A percentile compares a stretch with the other conserved stretches of the same genome.
Conservation (phyloP, 2,329 filamentous ascomycete genomes). For the Apiospora marii region DNA sequence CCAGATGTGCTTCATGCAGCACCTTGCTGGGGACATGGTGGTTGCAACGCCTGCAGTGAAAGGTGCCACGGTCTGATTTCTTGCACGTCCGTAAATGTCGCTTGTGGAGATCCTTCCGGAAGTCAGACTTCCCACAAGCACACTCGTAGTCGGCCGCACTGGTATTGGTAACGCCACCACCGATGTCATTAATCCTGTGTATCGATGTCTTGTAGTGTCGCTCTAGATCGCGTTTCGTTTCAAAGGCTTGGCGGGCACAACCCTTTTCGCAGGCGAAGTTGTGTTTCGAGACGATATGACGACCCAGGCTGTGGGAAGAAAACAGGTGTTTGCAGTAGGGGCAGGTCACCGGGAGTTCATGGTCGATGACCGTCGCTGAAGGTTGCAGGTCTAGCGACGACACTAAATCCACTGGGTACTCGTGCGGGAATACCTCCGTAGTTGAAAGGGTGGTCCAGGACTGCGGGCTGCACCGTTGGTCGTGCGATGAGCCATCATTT, state of each 20-base stretch:
- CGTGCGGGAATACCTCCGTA: no score
- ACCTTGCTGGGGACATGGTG: neutral
- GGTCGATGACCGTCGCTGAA: no score
- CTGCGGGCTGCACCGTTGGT: no score
- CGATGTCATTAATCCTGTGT: neutral
- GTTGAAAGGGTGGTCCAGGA: no score
- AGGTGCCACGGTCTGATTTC: neutral
- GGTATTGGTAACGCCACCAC: neutral
- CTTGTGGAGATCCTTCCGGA: neutral
- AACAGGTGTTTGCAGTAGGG: no score
- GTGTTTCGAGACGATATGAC: neutral
- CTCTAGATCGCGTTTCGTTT: neutral
- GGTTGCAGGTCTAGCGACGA: no score
- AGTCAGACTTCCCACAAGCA: neutral
- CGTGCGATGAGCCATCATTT: no score
- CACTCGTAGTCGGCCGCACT: neutral
- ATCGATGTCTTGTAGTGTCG: neutral
- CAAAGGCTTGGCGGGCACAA: neutral
- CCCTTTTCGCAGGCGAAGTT: neutral
- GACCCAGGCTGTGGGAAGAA: no score
- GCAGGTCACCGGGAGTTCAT: no score
- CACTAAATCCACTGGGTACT: no score
- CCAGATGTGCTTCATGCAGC: neutral
- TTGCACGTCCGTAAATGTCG: neutral
- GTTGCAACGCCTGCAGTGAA: neutral